Conservation (phyloP, 208 protist genomes). For the Crithidia brevicula region DNA sequence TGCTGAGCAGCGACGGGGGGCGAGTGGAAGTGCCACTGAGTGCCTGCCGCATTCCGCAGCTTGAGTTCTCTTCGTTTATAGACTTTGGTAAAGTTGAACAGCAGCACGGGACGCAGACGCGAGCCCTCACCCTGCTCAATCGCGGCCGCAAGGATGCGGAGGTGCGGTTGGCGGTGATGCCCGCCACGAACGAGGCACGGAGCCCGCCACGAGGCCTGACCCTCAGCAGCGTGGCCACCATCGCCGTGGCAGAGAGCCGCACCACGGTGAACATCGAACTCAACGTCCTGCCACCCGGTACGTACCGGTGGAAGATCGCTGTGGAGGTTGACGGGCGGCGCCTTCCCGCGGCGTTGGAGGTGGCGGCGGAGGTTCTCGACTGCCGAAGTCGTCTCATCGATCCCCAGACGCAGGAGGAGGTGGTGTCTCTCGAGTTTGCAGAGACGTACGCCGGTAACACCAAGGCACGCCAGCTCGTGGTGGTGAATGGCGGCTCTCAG, state of each 20-base stretch:
- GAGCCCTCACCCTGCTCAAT: conserved; percentile 68
- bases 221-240: conserved; percentile 19
- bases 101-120: conserved; percentile 44
- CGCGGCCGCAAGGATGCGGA: conserved; percentile 63
- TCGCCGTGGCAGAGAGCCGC: conserved; percentile 43
- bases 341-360: conserved; percentile 36
- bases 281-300: conserved; percentile 43
- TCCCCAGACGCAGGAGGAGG: conserved; percentile 50
- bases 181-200: not conserved
- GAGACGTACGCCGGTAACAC: conserved; percentile 74
- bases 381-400: conserved; percentile 73
- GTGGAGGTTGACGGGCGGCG: conserved; percentile 56
- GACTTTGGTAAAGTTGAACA: conserved; percentile 82
- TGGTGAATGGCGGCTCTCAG: conserved; percentile 78
- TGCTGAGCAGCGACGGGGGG: conserved; percentile 73
- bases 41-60: conserved; percentile 61
- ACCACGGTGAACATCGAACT: conserved; percentile 69
- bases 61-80: conserved; percentile 58
- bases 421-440: conserved; percentile 63
- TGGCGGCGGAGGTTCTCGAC: conserved; percentile 78
- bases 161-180: conserved; percentile 37
- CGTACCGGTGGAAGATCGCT: conserved; percentile 45
- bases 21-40: conserved; percentile 69
- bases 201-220: conserved; percentile 18
- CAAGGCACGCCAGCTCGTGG: conserved; percentile 47